A percentile compares a stretch with the other conserved stretches of the same genome.
Conservation (phyloP, 2,329 filamentous ascomycete genomes). For the Aureobasidium namibiae region DNA sequence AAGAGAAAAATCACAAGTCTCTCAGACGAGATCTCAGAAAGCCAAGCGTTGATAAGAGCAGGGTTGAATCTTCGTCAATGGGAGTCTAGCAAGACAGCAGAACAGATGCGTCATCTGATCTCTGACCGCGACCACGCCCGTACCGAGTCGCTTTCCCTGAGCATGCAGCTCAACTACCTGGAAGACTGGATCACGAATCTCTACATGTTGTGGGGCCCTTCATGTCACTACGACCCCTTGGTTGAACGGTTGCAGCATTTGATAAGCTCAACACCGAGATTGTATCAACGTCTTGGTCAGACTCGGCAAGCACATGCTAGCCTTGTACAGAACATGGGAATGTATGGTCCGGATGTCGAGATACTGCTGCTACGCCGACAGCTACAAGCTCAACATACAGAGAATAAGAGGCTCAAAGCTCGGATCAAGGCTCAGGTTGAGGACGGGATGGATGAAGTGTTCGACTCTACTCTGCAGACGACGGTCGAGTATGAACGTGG, state of each 20-base stretch:
- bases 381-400: constrained; percentile 15
- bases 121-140: constrained; percentile 15
- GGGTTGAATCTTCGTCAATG: neutral
- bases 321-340: neutral
- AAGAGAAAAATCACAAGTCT: neutral
- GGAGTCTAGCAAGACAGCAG: neutral
- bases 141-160: constrained; percentile 5
- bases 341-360: constrained; percentile 12
- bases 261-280: neutral
- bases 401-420: constrained; percentile 14
- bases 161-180: constrained; percentile 13
- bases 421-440: neutral
- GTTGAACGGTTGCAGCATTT: neutral
- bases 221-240: too few relatives aligned
- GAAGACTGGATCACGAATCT: constrained; percentile 8
- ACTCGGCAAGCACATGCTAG: neutral
- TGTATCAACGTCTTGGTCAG: neutral
- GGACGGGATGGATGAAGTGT: neutral
- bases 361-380: constrained; percentile 15
- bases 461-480: constrained; percentile 18
- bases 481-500: constrained; percentile 19
- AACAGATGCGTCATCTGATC: constrained; percentile 7
- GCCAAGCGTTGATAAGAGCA: neutral
- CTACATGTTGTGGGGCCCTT: neutral
- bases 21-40: neutral